phyloP scores from a whole-genome alignment of 1,139 yeast genomes.

The Geotrichum siamense region DNA sequence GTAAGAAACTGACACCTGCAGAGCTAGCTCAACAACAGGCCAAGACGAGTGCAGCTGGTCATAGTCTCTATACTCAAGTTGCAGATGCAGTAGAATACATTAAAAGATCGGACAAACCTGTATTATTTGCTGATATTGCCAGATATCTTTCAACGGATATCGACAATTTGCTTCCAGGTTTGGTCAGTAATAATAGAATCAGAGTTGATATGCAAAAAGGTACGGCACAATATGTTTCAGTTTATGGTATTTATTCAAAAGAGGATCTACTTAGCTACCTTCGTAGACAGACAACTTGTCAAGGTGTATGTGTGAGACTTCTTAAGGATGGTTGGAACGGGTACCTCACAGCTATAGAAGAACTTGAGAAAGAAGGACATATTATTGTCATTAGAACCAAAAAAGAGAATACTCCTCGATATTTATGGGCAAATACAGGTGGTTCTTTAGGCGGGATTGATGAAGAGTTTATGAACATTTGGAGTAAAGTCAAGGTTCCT shows the following conservation, averaged over 20 bases:
- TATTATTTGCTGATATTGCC: constrained; percentile 54
- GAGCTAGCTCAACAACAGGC: constrained; percentile 30
- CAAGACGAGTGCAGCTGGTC: constrained; percentile 39
- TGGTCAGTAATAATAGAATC: constrained; percentile 71
- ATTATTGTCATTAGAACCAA: constrained; percentile 80
- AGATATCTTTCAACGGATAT: constrained; percentile 45
- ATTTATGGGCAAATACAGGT: constrained; percentile 83
- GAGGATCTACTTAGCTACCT: constrained; percentile 70
- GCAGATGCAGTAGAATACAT: constrained; percentile 86
- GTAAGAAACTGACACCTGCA: constrained; percentile 14
- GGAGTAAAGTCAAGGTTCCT: constrained; percentile 77
- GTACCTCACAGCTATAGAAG: constrained; percentile 46
- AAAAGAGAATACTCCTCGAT: constrained; percentile 84
- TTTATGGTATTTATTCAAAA: constrained; percentile 77
- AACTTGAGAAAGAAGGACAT: constrained; percentile 52
- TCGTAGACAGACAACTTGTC: constrained; percentile 76
- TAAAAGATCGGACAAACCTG: constrained; percentile 59
- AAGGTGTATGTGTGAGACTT: constrained; percentile 82
- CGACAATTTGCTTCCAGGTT: constrained; percentile 49
- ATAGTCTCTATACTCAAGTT: constrained; percentile 73
- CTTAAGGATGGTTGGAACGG: constrained; percentile 96
- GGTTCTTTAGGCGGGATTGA: constrained; percentile 70
- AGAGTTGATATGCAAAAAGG: constrained; percentile 37
- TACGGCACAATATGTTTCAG: constrained; percentile 78
- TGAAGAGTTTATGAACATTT: constrained; percentile 73